Evolutionary conservation across 768 basidiomycete species (phyloP).

Genomic region (Boletus speciosus): DNA sequence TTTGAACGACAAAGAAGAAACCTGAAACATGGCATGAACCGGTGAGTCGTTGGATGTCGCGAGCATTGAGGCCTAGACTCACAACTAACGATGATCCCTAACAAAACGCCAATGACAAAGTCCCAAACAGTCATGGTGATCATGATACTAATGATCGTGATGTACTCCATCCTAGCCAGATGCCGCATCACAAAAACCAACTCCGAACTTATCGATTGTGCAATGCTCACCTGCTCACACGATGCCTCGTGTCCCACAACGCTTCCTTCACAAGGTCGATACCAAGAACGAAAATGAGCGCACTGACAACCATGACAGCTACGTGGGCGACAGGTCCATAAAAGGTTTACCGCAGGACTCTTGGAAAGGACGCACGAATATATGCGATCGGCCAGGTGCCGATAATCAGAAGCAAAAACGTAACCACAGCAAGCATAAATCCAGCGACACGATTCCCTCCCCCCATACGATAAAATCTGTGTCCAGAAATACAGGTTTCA

Average conservation of each 20-base stretch:
- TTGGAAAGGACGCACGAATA: conserved; percentile 60
- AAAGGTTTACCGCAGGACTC: not conserved
- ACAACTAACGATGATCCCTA: conserved; percentile 92
- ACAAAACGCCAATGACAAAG: conserved; percentile 89
- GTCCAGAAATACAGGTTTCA: not conserved
- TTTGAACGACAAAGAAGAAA: conserved; percentile 96
- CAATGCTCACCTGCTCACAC: conserved; percentile 65
- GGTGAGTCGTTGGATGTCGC: not conserved
- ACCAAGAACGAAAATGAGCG: conserved; percentile 91
- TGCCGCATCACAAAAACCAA: conserved; percentile 1
- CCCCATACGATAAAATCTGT: conserved; percentile 88
- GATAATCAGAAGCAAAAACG: conserved; percentile 64
- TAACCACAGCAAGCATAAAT: conserved; percentile 78
- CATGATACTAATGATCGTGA: conserved; percentile 84
- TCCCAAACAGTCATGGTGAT: conserved; percentile 92
- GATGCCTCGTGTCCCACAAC: conserved; percentile 90
- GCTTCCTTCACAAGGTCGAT: conserved; percentile 95
- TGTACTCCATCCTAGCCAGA: conserved; percentile 60
- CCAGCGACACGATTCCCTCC: conserved; percentile 82
- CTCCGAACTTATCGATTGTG: not conserved
- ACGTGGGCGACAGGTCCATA: not conserved
- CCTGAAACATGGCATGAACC: conserved; percentile 37
- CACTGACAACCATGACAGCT: conserved; percentile 91
- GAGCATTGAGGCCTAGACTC: conserved; percentile 25
- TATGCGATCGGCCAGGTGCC: conserved; percentile 90